Conservation (phyloP, 1,284 basidiomycete genomes). For the Cerioporus squamosus region DNA sequence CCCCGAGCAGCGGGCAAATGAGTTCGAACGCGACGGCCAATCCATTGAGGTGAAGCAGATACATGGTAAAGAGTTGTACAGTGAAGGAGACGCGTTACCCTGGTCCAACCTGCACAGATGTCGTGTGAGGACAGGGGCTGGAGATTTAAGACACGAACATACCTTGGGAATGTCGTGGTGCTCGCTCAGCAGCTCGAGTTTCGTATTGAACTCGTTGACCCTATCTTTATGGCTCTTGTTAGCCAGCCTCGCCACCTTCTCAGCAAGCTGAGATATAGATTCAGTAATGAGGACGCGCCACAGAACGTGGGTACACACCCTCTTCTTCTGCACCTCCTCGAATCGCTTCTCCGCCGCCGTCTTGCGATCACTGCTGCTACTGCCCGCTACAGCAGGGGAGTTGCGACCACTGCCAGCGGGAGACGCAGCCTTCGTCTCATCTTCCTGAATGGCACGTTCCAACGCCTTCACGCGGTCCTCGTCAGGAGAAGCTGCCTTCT, state of each 20-base stretch:
- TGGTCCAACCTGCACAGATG: slow-evolving; percentile 64
- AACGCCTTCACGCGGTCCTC: slow-evolving; percentile 54
- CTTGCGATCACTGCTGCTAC: slow-evolving; percentile 52
- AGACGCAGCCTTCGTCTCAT: slow-evolving; percentile 44
- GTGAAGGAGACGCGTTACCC: slow-evolving; percentile 55
- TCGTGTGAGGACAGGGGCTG: background rate
- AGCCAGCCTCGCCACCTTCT: slow-evolving; percentile 82
- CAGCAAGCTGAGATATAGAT: slow-evolving; percentile 61
- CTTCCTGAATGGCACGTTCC: slow-evolving; percentile 48
- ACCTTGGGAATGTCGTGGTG: slow-evolving; percentile 95
- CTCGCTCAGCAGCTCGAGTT: slow-evolving; percentile 88
- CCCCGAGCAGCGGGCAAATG: no score
- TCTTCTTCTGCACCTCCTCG: slow-evolving; percentile 81
- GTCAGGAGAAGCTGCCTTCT: slow-evolving; percentile 40
- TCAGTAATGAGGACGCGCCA: background rate
- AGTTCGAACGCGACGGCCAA: background rate
- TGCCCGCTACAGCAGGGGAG: slow-evolving; percentile 53
- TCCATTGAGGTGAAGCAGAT: slow-evolving; percentile 5
- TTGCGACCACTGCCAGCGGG: slow-evolving; percentile 60
- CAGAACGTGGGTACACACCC: slow-evolving; percentile 58
- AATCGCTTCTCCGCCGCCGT: slow-evolving; percentile 92
- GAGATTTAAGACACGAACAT: slow-evolving; percentile 25
- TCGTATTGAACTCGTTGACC: slow-evolving; percentile 89
- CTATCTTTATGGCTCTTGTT: slow-evolving; percentile 94
- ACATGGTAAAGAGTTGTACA: slow-evolving; percentile 15